Evolutionary conservation across 2,329 filamentous ascomycete genomes (phyloP), one percentile per base, ranked within the genome.

Genomic region (Alternaria postmessia): DNA sequence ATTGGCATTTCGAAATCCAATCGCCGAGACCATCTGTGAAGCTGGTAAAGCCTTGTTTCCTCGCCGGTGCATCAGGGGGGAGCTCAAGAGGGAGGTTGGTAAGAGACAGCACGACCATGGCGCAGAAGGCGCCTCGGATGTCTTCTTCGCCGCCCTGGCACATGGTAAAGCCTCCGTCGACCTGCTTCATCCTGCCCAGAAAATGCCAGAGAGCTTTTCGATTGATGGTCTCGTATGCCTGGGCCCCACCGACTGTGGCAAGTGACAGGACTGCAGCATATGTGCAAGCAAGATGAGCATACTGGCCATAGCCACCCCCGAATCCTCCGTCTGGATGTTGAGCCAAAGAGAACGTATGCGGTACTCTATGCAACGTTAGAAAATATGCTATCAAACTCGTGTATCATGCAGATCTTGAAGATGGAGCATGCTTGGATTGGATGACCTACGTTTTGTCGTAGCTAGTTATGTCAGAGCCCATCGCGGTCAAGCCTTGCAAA

Each of bases 81-180:
- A 98, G 84, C 55, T 92, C 87, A 51, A 96, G 84, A 16, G 95
- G 95, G 48, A 99, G 82, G 74, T 93, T 88, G 56, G 98, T 86
- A 46, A 98, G 83, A 8, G 91, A 91, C 69, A 97, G 88, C 56
- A 96, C 86, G 58, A 94, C 90, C 74, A 94, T 86, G 49, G 93
- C 92, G 81, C 94, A 97, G 81, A 96, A 99, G 54, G 93, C 94
- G 63, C 94, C 95, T 75, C 93, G 89, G 62, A 97, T 91, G 78
- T 99, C 95, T 79, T 95, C 91, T 81, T 99, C 95, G 59, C 94
- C 95, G 61, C 91, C 92, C 51, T 91, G 81, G 52, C 89, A 89
- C 83, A 99, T 91, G 70, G 90, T 88, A 76, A 99, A 98, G n/a
- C 93, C 93, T 51, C 95, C 95, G 75, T 92, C 88, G 11, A 87